Conservation (phyloP, 2,329 filamentous ascomycete species). For the Seiridium unicorne region DNA sequence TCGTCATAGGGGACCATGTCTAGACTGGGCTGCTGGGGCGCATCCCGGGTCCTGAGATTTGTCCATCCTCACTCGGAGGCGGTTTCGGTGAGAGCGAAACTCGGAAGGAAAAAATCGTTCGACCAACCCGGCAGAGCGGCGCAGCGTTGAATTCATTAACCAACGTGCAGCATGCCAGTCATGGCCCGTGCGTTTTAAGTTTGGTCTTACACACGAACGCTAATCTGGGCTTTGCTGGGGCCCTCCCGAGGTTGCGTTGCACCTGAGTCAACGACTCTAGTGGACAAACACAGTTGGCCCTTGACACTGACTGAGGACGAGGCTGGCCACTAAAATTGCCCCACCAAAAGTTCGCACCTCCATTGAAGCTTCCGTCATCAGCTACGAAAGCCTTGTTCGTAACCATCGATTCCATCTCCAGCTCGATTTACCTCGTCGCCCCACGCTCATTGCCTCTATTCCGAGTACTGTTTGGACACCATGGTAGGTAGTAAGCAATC, state of each 20-base stretch:
- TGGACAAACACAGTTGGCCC: not conserved
- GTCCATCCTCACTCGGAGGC: too few relatives aligned
- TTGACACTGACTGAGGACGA: not conserved
- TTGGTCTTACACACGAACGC: too few relatives aligned
- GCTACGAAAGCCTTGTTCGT: constrained; percentile 5
- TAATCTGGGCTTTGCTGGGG: too few relatives aligned
- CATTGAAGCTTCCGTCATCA: constrained; percentile 7
- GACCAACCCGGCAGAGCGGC: too few relatives aligned
- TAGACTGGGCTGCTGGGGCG: not conserved
- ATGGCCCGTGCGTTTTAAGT: too few relatives aligned
- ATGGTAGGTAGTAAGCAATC: not conserved
- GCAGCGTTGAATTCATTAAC: too few relatives aligned
- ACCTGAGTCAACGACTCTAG: too few relatives aligned
- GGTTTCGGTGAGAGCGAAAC: not conserved
- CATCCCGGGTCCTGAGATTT: too few relatives aligned
- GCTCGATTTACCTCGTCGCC: not conserved
- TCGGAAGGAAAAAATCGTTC: not conserved
- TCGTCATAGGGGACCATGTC: not conserved
- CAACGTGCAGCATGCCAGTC: too few relatives aligned
- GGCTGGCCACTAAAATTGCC: not conserved
- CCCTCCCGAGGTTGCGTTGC: too few relatives aligned
- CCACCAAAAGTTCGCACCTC: not conserved
- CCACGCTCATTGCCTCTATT: not conserved
- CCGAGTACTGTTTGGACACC: not conserved
- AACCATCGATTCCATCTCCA: constrained; percentile 4